These are phyloP conservation scores for Trichosporon sp. DNA, from an alignment of 1,284 basidiomycete species.

Conservation along the genomic window DNA sequence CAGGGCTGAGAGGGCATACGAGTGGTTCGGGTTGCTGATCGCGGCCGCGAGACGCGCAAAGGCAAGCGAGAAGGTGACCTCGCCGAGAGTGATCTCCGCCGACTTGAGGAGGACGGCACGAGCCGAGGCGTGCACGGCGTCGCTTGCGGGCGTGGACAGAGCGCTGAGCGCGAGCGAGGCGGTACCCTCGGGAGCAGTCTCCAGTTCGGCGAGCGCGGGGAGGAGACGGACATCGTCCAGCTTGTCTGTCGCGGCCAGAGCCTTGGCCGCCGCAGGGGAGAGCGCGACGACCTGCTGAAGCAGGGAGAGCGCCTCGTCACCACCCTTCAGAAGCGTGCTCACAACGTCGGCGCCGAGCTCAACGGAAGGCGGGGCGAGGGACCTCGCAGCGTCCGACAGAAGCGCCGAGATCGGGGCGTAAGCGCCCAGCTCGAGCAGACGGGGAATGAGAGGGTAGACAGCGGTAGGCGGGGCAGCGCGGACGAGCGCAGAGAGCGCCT, in stretches of 20 bases:
- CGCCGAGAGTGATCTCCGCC: not conserved
- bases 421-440: constrained; percentile 23
- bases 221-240: constrained; percentile 31
- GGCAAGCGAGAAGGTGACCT: constrained; percentile 2
- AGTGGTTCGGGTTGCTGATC: constrained; percentile 14
- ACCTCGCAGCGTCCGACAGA: constrained; percentile 17
- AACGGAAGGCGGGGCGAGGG: constrained; percentile 28
- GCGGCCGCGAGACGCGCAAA: constrained; percentile 23
- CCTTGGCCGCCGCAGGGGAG: constrained; percentile 25
- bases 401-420: constrained; percentile 24
- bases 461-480: not conserved
- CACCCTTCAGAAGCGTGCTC: constrained; percentile 26
- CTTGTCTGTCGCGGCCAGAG: constrained; percentile 22
- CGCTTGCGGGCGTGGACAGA: constrained; percentile 17
- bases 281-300: constrained; percentile 30
- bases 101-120: constrained; percentile 14
- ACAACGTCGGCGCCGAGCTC: constrained; percentile 29
- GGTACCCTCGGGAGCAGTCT: not conserved
- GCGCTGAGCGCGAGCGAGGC: constrained; percentile 24
- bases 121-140: constrained; percentile 25
- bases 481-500: constrained; percentile 25
- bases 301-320: constrained; percentile 30
- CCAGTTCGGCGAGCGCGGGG: constrained; percentile 26
- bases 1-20: constrained; percentile 26
- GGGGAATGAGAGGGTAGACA: constrained; percentile 23